Conservation (phyloP, 495 filamentous ascomycete genomes). For the Xylaria intraflava region DNA sequence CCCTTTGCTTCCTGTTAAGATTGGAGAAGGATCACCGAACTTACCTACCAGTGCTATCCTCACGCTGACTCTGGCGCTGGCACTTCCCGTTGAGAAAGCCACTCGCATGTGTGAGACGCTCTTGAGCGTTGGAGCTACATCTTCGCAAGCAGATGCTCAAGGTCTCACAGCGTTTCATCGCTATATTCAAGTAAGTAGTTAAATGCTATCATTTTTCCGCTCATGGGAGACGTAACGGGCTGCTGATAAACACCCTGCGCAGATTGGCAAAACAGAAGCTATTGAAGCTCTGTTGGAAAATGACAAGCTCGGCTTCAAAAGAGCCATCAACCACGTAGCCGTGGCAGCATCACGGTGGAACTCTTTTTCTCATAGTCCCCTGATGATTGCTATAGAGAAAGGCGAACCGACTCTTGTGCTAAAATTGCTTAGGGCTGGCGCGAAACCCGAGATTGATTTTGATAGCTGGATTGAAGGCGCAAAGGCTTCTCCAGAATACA, state of each 20-base stretch:
- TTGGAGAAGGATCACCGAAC: conserved; percentile 32
- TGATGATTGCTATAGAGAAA: conserved; percentile 28
- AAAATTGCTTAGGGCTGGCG: conserved; percentile 37
- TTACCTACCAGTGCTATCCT: conserved; percentile 54
- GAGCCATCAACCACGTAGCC: conserved; percentile 57
- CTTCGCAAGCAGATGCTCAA: conserved; percentile 60
- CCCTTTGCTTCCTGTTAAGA: conserved; percentile 61
- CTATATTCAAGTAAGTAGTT: conserved; percentile 35
- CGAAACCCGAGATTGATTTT: conserved; percentile 34
- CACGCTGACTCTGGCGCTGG: conserved; percentile 53
- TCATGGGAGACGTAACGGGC: conserved; percentile 41
- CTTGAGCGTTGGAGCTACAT: conserved; percentile 63
- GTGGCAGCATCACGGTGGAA: conserved; percentile 22
- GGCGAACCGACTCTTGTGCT: conserved; percentile 30
- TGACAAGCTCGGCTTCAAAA: conserved; percentile 54
- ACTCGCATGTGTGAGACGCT: conserved; percentile 54
- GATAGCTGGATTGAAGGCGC: conserved; percentile 41
- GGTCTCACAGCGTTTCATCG: conserved; percentile 54
- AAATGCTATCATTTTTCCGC: no score
- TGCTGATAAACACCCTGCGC: background rate
- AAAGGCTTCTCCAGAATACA: conserved; percentile 21
- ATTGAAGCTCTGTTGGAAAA: conserved; percentile 41
- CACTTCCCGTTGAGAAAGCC: conserved; percentile 54
- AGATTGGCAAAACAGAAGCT: conserved; percentile 1
- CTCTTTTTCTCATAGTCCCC: conserved; percentile 28